phyloP scores from a whole-genome alignment of 257 asterid genomes.

The Dorcoceras hygrometricum region DNA sequence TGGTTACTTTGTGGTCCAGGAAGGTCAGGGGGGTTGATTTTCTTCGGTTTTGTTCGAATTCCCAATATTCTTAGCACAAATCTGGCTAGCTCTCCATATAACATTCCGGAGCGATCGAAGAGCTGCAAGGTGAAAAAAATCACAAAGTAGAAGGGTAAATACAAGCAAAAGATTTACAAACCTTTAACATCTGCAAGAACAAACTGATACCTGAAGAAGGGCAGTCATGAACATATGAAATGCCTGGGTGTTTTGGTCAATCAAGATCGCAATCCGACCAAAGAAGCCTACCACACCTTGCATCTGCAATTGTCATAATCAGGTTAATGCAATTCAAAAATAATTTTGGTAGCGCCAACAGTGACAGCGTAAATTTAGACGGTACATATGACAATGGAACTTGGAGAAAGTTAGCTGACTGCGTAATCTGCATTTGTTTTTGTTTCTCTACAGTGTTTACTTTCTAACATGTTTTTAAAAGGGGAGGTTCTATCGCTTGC shows the following conservation, averaged over 20 bases:
- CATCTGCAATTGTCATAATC: slow-evolving; percentile 54
- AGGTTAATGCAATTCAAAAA: neutral
- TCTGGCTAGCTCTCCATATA: slow-evolving; percentile 93
- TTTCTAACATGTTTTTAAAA: neutral
- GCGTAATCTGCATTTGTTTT: slow-evolving; percentile 1
- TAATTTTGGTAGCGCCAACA: neutral
- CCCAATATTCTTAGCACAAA: slow-evolving; percentile 89
- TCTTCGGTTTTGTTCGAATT: slow-evolving; percentile 57
- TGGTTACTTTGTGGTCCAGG: slow-evolving; percentile 60
- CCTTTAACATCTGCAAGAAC: neutral
- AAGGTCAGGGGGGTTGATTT: slow-evolving; percentile 54
- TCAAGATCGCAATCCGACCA: slow-evolving; percentile 78
- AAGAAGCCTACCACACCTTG: slow-evolving; percentile 86
- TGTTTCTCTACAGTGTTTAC: neutral
- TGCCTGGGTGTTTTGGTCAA: slow-evolving; percentile 96
- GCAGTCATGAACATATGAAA: slow-evolving; percentile 90
- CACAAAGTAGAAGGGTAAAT: slow-evolving; percentile 7
- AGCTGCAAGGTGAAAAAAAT: slow-evolving; percentile 47
- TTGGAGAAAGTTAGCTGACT: slow-evolving; percentile 3
- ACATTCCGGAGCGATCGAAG: slow-evolving; percentile 85
- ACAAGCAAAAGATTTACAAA: neutral
- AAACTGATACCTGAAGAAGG: slow-evolving; percentile 72
- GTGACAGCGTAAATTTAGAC: neutral
- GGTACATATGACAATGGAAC: neutral
- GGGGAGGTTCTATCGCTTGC: slow-evolving; percentile 1